Evolutionary conservation across 2,329 filamentous ascomycete genomes (phyloP).

Genomic region (Lasiodiplodia sp.): DNA sequence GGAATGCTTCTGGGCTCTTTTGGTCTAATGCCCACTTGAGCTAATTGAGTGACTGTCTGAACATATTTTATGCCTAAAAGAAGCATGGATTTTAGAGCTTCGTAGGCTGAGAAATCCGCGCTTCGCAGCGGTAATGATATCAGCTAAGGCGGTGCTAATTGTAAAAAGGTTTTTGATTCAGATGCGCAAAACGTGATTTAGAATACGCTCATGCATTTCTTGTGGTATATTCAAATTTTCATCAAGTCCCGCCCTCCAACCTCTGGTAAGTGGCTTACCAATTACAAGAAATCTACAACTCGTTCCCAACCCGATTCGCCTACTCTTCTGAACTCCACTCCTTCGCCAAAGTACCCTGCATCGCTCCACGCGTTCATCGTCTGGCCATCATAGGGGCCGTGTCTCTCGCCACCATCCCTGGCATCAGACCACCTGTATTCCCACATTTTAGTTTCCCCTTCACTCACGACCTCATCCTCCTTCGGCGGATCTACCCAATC

Average conservation of each 20-base stretch:
- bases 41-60: no score
- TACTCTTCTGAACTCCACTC: conserved; percentile 67
- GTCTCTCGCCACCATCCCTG: conserved; percentile 76
- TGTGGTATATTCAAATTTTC: background rate
- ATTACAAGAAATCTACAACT: conserved; percentile 39
- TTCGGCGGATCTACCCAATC: conserved; percentile 71
- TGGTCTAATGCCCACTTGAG: no score
- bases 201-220: background rate
- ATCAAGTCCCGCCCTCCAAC: background rate
- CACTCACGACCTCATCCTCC: conserved; percentile 36
- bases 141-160: no score
- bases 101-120: no score
- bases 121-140: no score
- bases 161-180: no score
- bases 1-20: no score
- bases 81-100: no score
- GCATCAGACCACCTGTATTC: conserved; percentile 94
- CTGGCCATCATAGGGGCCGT: conserved; percentile 84
- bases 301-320: conserved; percentile 53
- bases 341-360: conserved; percentile 91
- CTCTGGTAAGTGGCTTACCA: background rate
- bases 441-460: conserved; percentile 66
- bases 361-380: conserved; percentile 93
- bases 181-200: background rate
- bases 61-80: no score